Percentiles rank a stretch among this genome's conserved stretches.
These are phyloP conservation scores for Peronospora tabacina DNA, from an alignment of 352 stramenopile species.

Conservation along the genomic window DNA sequence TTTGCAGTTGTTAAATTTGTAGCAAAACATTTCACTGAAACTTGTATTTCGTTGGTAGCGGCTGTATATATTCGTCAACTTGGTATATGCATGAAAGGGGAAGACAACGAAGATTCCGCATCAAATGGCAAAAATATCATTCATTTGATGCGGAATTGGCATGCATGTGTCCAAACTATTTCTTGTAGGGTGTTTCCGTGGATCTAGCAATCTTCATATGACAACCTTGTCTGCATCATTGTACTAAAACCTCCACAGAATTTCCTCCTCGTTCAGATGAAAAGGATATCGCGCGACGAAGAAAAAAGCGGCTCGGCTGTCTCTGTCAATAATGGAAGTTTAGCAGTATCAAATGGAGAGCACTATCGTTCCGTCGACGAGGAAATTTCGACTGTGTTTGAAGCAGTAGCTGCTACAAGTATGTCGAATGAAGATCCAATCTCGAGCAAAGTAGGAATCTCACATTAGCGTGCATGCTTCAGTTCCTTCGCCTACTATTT, in stretches of 20 bases:
- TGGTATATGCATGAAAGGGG: no score
- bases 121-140: no score
- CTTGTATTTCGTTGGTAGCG: no score
- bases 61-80: no score
- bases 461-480: conserved; percentile 25
- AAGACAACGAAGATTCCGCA: no score
- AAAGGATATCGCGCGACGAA: conserved; percentile 7
- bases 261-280: conserved; percentile 4
- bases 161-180: not conserved
- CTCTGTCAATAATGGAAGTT: conserved; percentile 8
- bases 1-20: no score
- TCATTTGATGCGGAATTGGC: not conserved
- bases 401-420: conserved; percentile 3
- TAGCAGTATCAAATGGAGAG: conserved; percentile 4
- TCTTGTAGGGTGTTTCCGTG: not conserved
- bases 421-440: conserved; percentile 13
- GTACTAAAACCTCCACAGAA: not conserved
- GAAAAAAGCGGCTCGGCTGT: conserved; percentile 7
- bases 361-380: conserved; percentile 8
- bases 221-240: not conserved
- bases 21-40: no score
- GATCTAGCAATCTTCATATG: not conserved
- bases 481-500: conserved; percentile 18
- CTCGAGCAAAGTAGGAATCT: conserved; percentile 26
- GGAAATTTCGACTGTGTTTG: conserved; percentile 8